Evolutionary conservation across 2,329 filamentous ascomycete genomes (phyloP).

Genomic region (Capronia americana): DNA sequence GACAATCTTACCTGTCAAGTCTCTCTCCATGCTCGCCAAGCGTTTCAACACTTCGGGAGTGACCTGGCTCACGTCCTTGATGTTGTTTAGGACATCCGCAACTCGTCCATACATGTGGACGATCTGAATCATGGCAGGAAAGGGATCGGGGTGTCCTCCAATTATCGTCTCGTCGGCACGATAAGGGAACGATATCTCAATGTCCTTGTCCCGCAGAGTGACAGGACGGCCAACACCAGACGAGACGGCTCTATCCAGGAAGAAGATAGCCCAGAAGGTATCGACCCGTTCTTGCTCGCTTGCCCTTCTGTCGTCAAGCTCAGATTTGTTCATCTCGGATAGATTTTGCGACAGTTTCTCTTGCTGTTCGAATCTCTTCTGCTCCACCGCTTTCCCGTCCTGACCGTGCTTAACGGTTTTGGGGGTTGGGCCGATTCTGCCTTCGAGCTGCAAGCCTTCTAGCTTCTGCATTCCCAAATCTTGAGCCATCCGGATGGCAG

Average conservation of each 20-base stretch:
- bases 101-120: slow-evolving; percentile 85
- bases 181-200: slow-evolving; percentile 74
- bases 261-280: slow-evolving; percentile 89
- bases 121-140: slow-evolving; percentile 80
- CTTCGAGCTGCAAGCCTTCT: slow-evolving; percentile 70
- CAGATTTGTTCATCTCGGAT: slow-evolving; percentile 40
- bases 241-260: slow-evolving; percentile 85
- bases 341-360: slow-evolving; percentile 30
- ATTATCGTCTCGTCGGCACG: slow-evolving; percentile 59
- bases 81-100: slow-evolving; percentile 82
- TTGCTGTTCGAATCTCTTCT: slow-evolving; percentile 50
- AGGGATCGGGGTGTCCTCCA: slow-evolving; percentile 76
- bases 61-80: slow-evolving; percentile 74
- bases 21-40: slow-evolving; percentile 77
- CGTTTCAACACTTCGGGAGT: slow-evolving; percentile 75
- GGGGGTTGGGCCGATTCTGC: slow-evolving; percentile 62
- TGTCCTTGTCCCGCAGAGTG: slow-evolving; percentile 82
- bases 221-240: slow-evolving; percentile 85
- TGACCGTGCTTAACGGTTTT: slow-evolving; percentile 59
- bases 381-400: slow-evolving; percentile 52
- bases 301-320: slow-evolving; percentile 49
- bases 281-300: slow-evolving; percentile 83
- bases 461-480: slow-evolving; percentile 82
- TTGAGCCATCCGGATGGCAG: slow-evolving; percentile 82
- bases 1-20: slow-evolving; percentile 68